These are phyloP conservation scores for Papiliotrema laurentii DNA, from an alignment of 1,284 basidiomycete species.

Conservation along the genomic window DNA sequence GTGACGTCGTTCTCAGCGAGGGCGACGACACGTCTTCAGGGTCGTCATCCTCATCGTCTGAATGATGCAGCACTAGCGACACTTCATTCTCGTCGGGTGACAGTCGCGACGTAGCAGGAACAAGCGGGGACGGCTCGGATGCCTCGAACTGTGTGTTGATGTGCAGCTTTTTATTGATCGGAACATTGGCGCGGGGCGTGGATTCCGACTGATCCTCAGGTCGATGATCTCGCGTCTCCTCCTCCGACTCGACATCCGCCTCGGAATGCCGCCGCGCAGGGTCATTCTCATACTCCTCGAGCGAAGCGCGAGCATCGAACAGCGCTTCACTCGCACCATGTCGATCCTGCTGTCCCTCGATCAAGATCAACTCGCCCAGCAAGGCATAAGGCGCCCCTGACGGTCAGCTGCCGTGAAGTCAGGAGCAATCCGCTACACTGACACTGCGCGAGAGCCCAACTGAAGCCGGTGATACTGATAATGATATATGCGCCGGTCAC, in stretches of 20 bases:
- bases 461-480: constrained; percentile 51
- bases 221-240: neutral
- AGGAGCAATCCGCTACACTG: constrained; percentile 7
- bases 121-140: neutral
- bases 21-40: neutral
- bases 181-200: no score
- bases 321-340: no score
- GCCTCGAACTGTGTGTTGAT: neutral
- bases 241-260: neutral
- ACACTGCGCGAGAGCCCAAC: constrained; percentile 52
- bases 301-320: no score
- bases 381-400: constrained; percentile 50
- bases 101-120: neutral
- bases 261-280: no score
- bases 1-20: constrained; percentile 3
- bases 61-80: constrained; percentile 38
- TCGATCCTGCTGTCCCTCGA: constrained; percentile 29
- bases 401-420: no score
- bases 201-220: no score
- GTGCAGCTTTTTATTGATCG: no score
- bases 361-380: constrained; percentile 47
- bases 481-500: constrained; percentile 50
- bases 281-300: no score
- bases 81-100: constrained; percentile 17
- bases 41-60: constrained; percentile 18